These are phyloP conservation scores for Wickerhamomyces sp. DNA, from an alignment of 1,139 yeast genomes.

Conservation along the genomic window DNA sequence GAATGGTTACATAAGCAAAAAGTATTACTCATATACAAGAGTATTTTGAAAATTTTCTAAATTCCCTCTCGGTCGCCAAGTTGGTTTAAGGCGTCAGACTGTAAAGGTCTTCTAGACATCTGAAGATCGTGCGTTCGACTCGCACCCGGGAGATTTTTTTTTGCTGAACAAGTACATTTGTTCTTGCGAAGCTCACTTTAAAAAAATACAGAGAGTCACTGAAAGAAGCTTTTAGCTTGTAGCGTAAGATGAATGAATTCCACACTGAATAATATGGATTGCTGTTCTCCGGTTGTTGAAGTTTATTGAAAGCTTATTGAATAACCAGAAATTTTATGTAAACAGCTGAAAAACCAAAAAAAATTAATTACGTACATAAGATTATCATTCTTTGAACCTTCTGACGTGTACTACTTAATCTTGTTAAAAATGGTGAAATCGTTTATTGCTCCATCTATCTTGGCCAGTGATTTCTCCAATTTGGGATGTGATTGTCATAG, in stretches of 20 bases:
- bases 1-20: too few relatives aligned
- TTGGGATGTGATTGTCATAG: slow-evolving; percentile 83
- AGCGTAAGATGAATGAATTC: too few relatives aligned
- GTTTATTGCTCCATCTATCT: slow-evolving; percentile 91
- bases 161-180: too few relatives aligned
- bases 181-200: too few relatives aligned
- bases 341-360: background rate
- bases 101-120: slow-evolving; percentile 23
- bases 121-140: slow-evolving; percentile 28
- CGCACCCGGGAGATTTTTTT: slow-evolving; percentile 25
- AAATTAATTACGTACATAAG: background rate
- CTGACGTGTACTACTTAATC: background rate
- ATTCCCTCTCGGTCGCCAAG: slow-evolving; percentile 26
- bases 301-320: background rate
- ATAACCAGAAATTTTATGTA: too few relatives aligned
- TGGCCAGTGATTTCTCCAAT: slow-evolving; percentile 91
- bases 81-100: slow-evolving; percentile 29
- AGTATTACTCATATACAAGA: too few relatives aligned
- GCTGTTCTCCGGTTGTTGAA: background rate
- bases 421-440: slow-evolving; percentile 57
- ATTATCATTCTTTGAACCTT: background rate
- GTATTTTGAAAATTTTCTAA: background rate
- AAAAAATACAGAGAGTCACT: too few relatives aligned
- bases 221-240: too few relatives aligned
- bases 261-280: background rate